These are phyloP conservation scores for Trifolium subterraneum DNA, from an alignment of 306 rosid species.

Conservation along the genomic window DNA sequence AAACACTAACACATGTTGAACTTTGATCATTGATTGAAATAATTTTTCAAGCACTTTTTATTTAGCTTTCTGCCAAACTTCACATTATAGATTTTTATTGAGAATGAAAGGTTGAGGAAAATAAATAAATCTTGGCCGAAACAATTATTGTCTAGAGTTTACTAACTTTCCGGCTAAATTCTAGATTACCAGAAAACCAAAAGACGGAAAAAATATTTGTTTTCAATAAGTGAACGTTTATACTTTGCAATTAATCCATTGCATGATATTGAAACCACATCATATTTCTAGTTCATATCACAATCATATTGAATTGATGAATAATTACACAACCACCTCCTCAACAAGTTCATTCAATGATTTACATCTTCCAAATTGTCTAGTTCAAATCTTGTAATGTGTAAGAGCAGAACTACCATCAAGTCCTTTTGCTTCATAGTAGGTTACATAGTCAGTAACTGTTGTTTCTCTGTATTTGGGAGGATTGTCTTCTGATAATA, in stretches of 20 bases:
- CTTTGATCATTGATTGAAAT: no score
- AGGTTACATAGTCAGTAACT: constrained; percentile 32
- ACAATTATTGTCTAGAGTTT: no score
- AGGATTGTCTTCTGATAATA: constrained; percentile 55
- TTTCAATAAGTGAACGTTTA: background rate
- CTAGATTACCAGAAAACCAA: no score
- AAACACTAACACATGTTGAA: no score
- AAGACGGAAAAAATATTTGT: background rate
- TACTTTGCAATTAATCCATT: background rate
- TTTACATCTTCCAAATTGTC: background rate
- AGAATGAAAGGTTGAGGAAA: no score
- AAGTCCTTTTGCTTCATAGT: constrained; percentile 31
- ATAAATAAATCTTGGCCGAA: no score
- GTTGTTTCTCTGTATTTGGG: constrained; percentile 53
- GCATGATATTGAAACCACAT: background rate
- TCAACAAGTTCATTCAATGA: background rate
- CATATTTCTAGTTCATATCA: background rate
- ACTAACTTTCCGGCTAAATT: no score
- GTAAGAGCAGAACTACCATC: constrained; percentile 49
- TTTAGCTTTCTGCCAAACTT: no score
- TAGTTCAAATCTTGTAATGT: constrained; percentile 47
- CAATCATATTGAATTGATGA: background rate
- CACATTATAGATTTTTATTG: no score
- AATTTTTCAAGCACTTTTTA: no score
- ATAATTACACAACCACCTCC: background rate